These are phyloP conservation scores for Microbotryum saponariae DNA, from an alignment of 1,284 basidiomycete species.

Conservation along the genomic window DNA sequence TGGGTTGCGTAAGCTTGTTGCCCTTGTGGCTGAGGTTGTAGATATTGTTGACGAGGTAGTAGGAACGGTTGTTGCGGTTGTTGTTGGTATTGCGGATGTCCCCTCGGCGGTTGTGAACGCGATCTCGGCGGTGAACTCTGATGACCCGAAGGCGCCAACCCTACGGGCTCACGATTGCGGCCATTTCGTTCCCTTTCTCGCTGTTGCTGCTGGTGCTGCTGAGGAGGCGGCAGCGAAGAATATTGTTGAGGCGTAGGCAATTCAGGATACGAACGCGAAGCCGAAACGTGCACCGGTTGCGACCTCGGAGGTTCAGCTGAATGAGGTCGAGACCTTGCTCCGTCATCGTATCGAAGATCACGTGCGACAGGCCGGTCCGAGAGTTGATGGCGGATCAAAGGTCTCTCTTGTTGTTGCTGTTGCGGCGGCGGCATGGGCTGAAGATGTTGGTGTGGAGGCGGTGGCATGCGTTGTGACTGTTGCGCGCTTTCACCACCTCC, in stretches of 20 bases:
- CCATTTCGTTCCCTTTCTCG: too few relatives aligned
- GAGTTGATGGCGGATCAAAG: not conserved
- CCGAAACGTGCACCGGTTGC: not conserved
- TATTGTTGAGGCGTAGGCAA: not conserved
- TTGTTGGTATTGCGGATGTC: not conserved
- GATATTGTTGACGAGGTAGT: not conserved
- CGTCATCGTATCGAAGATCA: not conserved
- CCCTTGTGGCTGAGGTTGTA: not conserved
- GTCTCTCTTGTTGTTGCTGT: too few relatives aligned
- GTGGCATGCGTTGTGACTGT: too few relatives aligned
- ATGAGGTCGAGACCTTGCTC: not conserved
- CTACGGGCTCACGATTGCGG: too few relatives aligned
- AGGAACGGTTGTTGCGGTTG: not conserved
- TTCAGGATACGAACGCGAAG: slow-evolving; percentile 4
- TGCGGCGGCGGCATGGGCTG: too few relatives aligned
- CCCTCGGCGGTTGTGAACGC: too few relatives aligned
- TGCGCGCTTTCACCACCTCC: too few relatives aligned
- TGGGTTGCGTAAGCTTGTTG: not conserved
- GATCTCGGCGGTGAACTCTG: too few relatives aligned
- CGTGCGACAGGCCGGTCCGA: not conserved
- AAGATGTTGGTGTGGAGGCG: too few relatives aligned
- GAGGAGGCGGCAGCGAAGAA: too few relatives aligned
- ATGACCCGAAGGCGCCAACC: too few relatives aligned
- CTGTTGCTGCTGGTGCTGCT: not conserved
- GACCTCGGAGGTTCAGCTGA: not conserved